These are phyloP conservation scores for Colletotrichum orchidophilum DNA, from an alignment of 2,329 filamentous ascomycete species.

Conservation along the genomic window DNA sequence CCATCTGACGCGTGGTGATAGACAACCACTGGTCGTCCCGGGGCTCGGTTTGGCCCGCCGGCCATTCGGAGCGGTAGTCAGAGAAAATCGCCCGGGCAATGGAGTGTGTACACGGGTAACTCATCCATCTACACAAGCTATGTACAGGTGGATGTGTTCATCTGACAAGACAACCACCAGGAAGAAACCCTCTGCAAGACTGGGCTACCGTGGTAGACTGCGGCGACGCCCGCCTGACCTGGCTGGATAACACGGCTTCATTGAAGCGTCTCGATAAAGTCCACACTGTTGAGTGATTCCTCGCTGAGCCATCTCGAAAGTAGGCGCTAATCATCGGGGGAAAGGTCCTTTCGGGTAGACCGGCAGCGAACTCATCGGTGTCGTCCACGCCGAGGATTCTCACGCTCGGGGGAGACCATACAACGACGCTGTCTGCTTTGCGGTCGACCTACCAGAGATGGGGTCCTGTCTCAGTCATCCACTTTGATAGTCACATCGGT, in stretches of 20 bases:
- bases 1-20: not conserved
- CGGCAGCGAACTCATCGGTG: constrained; percentile 52
- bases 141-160: too few relatives aligned
- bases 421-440: constrained; percentile 69
- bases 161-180: constrained; percentile 24
- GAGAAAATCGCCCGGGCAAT: constrained; percentile 34
- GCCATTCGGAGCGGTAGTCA: constrained; percentile 41
- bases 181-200: constrained; percentile 30
- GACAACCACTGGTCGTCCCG: constrained; percentile 40
- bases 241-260: constrained; percentile 80
- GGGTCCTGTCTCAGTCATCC: constrained; percentile 69
- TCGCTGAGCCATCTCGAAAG: not conserved
- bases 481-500: constrained; percentile 74
- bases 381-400: constrained; percentile 62
- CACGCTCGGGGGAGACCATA: constrained; percentile 73
- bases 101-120: constrained; percentile 40
- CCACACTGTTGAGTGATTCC: constrained; percentile 52
- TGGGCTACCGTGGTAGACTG: constrained; percentile 71
- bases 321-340: constrained; percentile 17
- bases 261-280: constrained; percentile 79
- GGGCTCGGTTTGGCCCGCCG: constrained; percentile 41
- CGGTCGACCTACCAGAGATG: constrained; percentile 66
- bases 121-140: not conserved
- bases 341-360: constrained; percentile 44
- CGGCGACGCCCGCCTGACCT: constrained; percentile 80